Conservation (phyloP, 257 asterid genomes). For the Striga asiatica region DNA sequence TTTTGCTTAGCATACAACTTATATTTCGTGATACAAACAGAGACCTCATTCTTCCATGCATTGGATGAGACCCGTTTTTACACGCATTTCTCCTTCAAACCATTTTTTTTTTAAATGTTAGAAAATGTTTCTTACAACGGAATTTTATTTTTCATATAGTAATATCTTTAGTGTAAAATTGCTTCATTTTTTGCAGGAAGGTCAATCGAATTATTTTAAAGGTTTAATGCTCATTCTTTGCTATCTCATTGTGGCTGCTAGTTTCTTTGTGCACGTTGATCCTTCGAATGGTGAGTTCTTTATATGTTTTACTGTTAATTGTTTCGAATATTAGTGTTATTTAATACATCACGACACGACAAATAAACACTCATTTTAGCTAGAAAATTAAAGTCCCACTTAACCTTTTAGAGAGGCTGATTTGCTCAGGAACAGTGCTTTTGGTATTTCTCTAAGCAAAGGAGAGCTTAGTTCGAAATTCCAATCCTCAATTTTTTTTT, state of each 20-base stretch:
- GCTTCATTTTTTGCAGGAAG: constrained; percentile 55
- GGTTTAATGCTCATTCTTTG: constrained; percentile 89
- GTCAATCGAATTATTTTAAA: constrained; percentile 88
- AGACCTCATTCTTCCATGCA: not conserved
- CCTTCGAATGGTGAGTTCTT: constrained; percentile 56
- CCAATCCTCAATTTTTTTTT: too few species aligned
- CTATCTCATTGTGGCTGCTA: constrained; percentile 88
- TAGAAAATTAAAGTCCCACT: too few species aligned
- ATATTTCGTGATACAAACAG: too few species aligned
- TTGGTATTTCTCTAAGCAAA: too few species aligned
- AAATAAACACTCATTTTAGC: too few species aligned
- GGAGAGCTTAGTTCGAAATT: too few species aligned
- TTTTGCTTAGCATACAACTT: too few species aligned
- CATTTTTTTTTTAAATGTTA: not conserved
- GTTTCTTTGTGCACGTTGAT: constrained; percentile 91
- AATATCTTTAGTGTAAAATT: not conserved
- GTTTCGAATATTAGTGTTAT: not conserved
- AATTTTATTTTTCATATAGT: not conserved
- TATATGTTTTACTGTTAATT: constrained; percentile 2
- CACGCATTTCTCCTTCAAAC: too few species aligned
- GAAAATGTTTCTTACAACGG: not conserved
- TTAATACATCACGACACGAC: too few species aligned
- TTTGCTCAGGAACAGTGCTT: too few species aligned
- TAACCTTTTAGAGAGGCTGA: too few species aligned
- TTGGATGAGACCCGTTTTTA: too few species aligned